A percentile compares a stretch with the other conserved stretches of the same genome.
Evolutionary conservation across 192 early-diverging fungal genomes (phyloP).

Genomic region (Pecoramyces ruminantium): DNA sequence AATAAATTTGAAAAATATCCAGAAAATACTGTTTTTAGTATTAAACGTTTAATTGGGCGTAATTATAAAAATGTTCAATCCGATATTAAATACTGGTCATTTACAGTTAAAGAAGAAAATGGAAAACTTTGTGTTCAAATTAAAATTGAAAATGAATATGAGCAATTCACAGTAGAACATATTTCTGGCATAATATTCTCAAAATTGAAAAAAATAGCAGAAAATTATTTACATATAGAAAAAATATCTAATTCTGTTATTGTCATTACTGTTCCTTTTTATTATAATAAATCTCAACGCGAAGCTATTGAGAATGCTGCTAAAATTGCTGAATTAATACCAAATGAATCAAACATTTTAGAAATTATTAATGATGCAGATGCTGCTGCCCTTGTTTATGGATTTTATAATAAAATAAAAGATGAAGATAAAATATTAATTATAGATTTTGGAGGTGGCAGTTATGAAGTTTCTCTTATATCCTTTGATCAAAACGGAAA

Average conservation of each 20-base stretch:
- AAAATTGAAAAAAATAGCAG: slow-evolving; percentile 90
- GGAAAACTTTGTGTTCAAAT: slow-evolving; percentile 71
- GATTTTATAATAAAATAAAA: slow-evolving; percentile 67
- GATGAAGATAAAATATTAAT: slow-evolving; percentile 82
- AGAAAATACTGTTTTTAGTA: no score
- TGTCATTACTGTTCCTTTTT: slow-evolving; percentile 94
- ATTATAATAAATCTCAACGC: slow-evolving; percentile 90
- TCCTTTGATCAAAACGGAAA: slow-evolving; percentile 84
- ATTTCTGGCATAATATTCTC: slow-evolving; percentile 89
- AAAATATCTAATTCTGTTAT: slow-evolving; percentile 78
- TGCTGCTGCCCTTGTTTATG: slow-evolving; percentile 87
- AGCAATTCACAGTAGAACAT: slow-evolving; percentile 79
- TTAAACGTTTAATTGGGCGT: no score
- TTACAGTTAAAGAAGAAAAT: slow-evolving; percentile 17
- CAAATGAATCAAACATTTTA: no score
- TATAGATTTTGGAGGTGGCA: slow-evolving; percentile 93
- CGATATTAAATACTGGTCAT: slow-evolving; percentile 1
- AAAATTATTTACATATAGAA: no score
- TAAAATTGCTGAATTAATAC: slow-evolving; percentile 63
- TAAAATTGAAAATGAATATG: slow-evolving; percentile 56
- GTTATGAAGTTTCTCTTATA: slow-evolving; percentile 91
- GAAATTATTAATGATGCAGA: slow-evolving; percentile 89
- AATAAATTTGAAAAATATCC: no score
- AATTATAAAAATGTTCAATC: no score
- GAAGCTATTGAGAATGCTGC: slow-evolving; percentile 83